Evolutionary conservation across 2,329 filamentous ascomycete species (phyloP).

Genomic region (Calcarisporium arbuscula): DNA sequence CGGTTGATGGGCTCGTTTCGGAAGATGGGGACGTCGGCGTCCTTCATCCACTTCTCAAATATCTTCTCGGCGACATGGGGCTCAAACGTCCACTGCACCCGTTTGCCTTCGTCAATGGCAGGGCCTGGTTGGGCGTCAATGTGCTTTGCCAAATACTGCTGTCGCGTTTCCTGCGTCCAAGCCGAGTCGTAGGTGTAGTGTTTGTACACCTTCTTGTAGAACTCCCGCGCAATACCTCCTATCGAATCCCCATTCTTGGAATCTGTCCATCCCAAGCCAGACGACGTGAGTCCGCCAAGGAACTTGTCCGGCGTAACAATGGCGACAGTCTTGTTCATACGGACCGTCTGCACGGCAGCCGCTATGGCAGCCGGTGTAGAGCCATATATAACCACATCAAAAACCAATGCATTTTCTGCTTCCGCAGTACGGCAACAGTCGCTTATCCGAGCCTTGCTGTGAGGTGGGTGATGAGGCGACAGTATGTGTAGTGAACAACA

Average conservation of each 20-base stretch:
- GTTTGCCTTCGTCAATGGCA: conserved; percentile 6
- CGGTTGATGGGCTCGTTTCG: not conserved
- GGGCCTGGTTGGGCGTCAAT: conserved; percentile 6
- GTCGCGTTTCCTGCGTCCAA: conserved; percentile 4
- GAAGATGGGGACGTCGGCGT: conserved; percentile 5
- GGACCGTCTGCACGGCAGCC: conserved; percentile 11
- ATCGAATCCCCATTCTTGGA: conserved; percentile 7
- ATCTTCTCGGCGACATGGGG: conserved; percentile 13
- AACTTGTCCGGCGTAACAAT: conserved; percentile 10
- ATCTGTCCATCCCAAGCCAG: conserved; percentile 14
- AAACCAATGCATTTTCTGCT: no score
- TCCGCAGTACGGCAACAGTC: not conserved
- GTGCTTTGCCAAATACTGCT: conserved; percentile 2
- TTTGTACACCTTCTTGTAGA: conserved; percentile 2
- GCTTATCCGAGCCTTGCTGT: no score
- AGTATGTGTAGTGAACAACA: no score
- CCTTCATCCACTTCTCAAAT: conserved; percentile 11
- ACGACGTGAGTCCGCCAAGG: conserved; percentile 8
- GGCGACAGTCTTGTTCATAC: conserved; percentile 9
- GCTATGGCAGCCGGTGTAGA: conserved; percentile 13
- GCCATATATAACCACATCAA: conserved; percentile 14
- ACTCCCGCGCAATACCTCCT: conserved; percentile 5
- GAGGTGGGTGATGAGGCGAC: no score
- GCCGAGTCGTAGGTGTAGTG: conserved; percentile 1
- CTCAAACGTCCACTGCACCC: conserved; percentile 16